Base-by-base conservation (phyloP, 2,329 filamentous ascomycete species). In the Thermochaetoides dissita region DNA sequence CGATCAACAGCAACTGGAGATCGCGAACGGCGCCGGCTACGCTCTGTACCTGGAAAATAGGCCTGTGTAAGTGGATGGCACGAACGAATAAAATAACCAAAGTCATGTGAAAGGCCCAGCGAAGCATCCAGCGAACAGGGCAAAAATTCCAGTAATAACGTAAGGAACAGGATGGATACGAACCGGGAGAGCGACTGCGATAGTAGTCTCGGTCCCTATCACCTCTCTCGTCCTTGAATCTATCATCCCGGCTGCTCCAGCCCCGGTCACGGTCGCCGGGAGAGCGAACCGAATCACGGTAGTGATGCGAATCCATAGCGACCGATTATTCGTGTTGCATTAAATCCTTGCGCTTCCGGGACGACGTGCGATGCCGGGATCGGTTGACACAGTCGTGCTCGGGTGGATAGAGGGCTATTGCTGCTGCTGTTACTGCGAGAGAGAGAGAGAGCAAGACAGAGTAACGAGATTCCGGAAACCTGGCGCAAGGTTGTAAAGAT, bases 1-100 rank as follows among this genome's bases (percentile, higher is more conserved):
- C 84, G 72, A 55, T 89, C 84, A 45, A 87, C 76, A 10, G 73
- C 67, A 12, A 65, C 65, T 3, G 83, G 84, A 1, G 84, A 89
- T 42, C 84, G 77, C 30, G 81, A 86, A 12, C 70, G 65, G 49
- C 78, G 80, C 39, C 74, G 67, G 40, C 49, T 56, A 42, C 76
- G 69, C 11, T 81, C 76, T 48, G 66, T 66, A 38, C 68, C 75
- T 79, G 49, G 10, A 28, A 12, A 29, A 12, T 30, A 48, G 42
- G 33, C 34, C 5, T 24, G 39, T 46, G 44, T 51, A 40, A 45
- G 45, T n/a, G 35, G 35, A 43, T 34, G 38, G 24, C 11, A 37
- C 12, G 30, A 31, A 34, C 10, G 6, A 32, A 9, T 3, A 5
- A 12, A 39, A 30, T 17, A 30, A n/a, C 33, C 7, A 24, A 30